phyloP scores from a whole-genome alignment of 208 protist genomes.

The Leishmania lainsoni region DNA sequence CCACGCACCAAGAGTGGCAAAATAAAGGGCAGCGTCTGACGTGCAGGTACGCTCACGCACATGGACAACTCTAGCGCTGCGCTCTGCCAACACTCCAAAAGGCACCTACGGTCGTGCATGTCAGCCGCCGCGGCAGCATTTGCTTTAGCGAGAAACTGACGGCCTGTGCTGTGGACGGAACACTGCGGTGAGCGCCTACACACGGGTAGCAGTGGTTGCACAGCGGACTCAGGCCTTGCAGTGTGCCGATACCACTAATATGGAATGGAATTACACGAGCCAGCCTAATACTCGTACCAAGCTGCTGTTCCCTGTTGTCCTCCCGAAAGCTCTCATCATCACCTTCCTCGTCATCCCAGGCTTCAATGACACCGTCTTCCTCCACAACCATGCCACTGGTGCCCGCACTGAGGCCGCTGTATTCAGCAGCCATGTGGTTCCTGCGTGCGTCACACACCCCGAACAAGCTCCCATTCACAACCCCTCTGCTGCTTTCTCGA shows the following conservation, averaged over 20 bases:
- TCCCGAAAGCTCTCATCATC: constrained; percentile 4
- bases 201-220: constrained; percentile 36
- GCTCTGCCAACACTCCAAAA: constrained; percentile 35
- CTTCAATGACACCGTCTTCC: constrained; percentile 22
- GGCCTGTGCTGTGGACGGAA: constrained; percentile 12
- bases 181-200: constrained; percentile 27
- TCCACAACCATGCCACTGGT: constrained; percentile 35
- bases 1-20: constrained; percentile 48
- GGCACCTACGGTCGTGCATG: constrained; percentile 11
- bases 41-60: constrained; percentile 46
- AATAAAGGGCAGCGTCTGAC: constrained; percentile 32
- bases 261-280: constrained; percentile 27
- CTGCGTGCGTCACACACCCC: neutral
- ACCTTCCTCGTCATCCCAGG: constrained; percentile 8
- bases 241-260: constrained; percentile 17
- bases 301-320: neutral
- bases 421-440: neutral
- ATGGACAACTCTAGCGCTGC: constrained; percentile 40
- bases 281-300: neutral
- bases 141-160: constrained; percentile 18
- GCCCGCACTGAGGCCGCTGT: constrained; percentile 19
- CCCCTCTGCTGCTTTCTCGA: neutral
- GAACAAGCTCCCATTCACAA: neutral
- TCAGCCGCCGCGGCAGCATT: constrained; percentile 14
- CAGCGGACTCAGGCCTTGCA: constrained; percentile 4